Conservation (phyloP, 306 rosid species). For the Vigna reflexopilosa region DNA sequence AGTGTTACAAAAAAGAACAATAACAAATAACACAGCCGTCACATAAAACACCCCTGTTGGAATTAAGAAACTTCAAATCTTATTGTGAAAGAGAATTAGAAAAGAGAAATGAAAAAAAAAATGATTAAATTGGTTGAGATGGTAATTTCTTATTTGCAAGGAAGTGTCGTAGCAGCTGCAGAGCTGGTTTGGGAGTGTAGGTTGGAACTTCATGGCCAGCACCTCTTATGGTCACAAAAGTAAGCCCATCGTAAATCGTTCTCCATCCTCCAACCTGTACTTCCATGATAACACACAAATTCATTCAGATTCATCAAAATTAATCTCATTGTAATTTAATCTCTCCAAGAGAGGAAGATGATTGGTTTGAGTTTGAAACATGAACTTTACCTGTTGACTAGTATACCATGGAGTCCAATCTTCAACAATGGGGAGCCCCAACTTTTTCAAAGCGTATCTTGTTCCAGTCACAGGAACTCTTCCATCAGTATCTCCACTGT, state of each 20-base stretch:
- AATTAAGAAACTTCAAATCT: neutral
- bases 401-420: slow-evolving; percentile 71
- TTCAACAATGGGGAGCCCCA: slow-evolving; percentile 47
- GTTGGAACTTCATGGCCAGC: slow-evolving; percentile 71
- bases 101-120: neutral
- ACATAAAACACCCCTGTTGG: too few relatives aligned
- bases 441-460: slow-evolving; percentile 55
- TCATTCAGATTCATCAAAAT: too few relatives aligned
- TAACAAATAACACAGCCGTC: too few relatives aligned
- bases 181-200: slow-evolving; percentile 56
- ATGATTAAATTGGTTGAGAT: slow-evolving; percentile 38
- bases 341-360: too few relatives aligned
- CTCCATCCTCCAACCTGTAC: slow-evolving; percentile 61
- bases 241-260: slow-evolving; percentile 45
- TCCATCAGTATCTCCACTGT: slow-evolving; percentile 64
- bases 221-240: slow-evolving; percentile 59
- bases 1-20: too few relatives aligned
- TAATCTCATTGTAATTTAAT: too few relatives aligned
- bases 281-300: too few relatives aligned
- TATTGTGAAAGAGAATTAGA: neutral
- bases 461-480: slow-evolving; percentile 61
- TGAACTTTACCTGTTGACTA: slow-evolving; percentile 46
- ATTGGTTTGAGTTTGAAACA: too few relatives aligned
- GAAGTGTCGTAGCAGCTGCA: slow-evolving; percentile 54
- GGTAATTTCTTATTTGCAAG: slow-evolving; percentile 56